Base-by-base conservation (phyloP, 306 rosid genomes). In the Rosa chinensis region DNA sequence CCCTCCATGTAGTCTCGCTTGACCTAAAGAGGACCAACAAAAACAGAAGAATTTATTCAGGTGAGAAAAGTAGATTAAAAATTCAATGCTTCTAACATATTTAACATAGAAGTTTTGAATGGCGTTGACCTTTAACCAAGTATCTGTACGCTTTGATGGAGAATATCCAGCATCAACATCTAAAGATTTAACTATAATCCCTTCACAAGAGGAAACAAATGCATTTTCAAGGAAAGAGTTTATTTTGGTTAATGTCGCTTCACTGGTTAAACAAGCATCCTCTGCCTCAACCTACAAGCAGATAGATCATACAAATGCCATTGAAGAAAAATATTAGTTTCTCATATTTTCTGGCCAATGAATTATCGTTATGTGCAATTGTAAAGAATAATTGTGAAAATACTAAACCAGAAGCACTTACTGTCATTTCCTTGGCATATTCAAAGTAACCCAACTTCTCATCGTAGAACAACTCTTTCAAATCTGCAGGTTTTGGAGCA, bases 1-100 rank as follows among this genome's bases (percentile, higher is more conserved):
- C 97, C 98, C 72, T 94, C 97, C 63, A 94, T 88, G 80, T 94
- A 94, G 78, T 94, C 97, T 78, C 94, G 89, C 90, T 94, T 94
- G 86, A 92, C 97, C 98, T 94, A 87, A 66, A 84, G 79, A 78
- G 71, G 78, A 53, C 23, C 8, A 18, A 53, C 14, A 75, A 74
- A 25, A 49, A 12, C 25, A 18, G 2, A 42, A 59, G 42, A 35
- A 28, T 8, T 64, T 62, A 18, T 32, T 68, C 48, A 11, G 55
- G 32, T 25, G 55, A 48, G 58, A 13, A 61, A 25, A 23, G 14
- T 61, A 61, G 6, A 25, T 58, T 4, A 25, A 10, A 61, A 28
- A 62, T 62, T 14, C 1, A 12, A 59, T 42, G 61, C 32, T 45
- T 45, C 67, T 49, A 25, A 10, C 8, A 49, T 23, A 53, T 32